Conservation (phyloP, 345 rosid species). For the Angophora floribunda region DNA sequence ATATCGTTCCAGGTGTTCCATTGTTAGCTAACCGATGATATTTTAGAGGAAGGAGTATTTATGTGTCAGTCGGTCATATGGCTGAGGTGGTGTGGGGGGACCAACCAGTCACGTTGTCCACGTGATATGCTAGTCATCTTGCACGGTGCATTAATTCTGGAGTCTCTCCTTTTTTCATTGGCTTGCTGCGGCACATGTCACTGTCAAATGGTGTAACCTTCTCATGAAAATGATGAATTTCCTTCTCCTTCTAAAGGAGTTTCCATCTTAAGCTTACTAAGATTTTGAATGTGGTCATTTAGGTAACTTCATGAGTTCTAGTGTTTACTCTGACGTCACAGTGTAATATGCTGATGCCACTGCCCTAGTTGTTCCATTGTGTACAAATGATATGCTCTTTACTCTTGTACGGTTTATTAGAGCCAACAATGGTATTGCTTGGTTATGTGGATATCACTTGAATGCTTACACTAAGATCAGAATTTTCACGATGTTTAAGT, state of each 20-base stretch:
- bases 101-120: not conserved
- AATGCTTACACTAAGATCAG: not conserved
- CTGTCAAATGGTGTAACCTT: not conserved
- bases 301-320: not conserved
- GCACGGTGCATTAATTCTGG: not conserved
- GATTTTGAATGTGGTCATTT: not conserved
- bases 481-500: no score
- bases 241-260: not conserved
- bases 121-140: not conserved
- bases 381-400: not conserved
- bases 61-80: not conserved
- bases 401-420: not conserved
- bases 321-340: not conserved
- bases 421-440: not conserved
- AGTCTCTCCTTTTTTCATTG: not conserved
- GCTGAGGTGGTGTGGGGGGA: not conserved
- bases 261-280: not conserved
- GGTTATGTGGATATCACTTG: not conserved
- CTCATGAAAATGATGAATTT: not conserved
- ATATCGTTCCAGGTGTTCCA: not conserved
- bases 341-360: not conserved
- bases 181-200: not conserved
- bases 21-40: not conserved
- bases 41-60: not conserved
- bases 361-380: not conserved